These are phyloP conservation scores for Wallacemonas collosoma DNA, from an alignment of 208 protist genomes.

Conservation along the genomic window DNA sequence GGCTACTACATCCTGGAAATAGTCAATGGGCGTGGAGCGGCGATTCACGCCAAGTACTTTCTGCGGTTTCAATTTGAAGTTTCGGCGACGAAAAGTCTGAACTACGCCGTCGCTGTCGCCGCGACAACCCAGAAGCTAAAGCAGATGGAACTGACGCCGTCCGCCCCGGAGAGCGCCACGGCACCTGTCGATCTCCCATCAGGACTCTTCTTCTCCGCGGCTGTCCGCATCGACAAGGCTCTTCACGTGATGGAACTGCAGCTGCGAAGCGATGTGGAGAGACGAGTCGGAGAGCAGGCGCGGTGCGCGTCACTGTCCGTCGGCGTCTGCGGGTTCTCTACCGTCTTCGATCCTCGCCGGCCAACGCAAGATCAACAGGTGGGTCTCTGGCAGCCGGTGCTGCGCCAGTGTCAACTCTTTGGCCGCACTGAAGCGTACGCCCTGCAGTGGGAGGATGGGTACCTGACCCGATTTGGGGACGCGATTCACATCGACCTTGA, in stretches of 20 bases:
- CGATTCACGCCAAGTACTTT: slow-evolving; percentile 42
- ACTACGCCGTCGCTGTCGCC: slow-evolving; percentile 38
- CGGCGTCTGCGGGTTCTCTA: slow-evolving; percentile 73
- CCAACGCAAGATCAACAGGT: slow-evolving; percentile 79
- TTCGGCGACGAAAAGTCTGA: slow-evolving; percentile 64
- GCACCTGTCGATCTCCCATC: slow-evolving; percentile 35
- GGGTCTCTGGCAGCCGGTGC: slow-evolving; percentile 67
- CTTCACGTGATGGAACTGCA: slow-evolving; percentile 44
- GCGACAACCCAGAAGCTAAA: slow-evolving; percentile 41
- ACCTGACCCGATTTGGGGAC: slow-evolving; percentile 67
- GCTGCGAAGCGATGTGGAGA: slow-evolving; percentile 55
- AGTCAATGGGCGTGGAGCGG: slow-evolving; percentile 38
- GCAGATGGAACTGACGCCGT: slow-evolving; percentile 37
- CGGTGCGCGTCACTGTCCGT: slow-evolving; percentile 53
- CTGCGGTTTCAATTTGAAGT: slow-evolving; percentile 73
- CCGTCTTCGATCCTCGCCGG: slow-evolving; percentile 72
- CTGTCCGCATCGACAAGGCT: slow-evolving; percentile 29
- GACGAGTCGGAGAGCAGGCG: slow-evolving; percentile 27
- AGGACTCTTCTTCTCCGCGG: slow-evolving; percentile 45
- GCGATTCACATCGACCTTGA: slow-evolving; percentile 54
- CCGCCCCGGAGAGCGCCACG: slow-evolving; percentile 16
- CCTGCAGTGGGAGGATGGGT: slow-evolving; percentile 83
- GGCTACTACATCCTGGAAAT: slow-evolving; percentile 71
- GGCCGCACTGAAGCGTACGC: slow-evolving; percentile 61
- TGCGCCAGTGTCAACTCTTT: slow-evolving; percentile 39